Conservation (phyloP, 305 asterid genomes). For the Solanum hybrid region DNA sequence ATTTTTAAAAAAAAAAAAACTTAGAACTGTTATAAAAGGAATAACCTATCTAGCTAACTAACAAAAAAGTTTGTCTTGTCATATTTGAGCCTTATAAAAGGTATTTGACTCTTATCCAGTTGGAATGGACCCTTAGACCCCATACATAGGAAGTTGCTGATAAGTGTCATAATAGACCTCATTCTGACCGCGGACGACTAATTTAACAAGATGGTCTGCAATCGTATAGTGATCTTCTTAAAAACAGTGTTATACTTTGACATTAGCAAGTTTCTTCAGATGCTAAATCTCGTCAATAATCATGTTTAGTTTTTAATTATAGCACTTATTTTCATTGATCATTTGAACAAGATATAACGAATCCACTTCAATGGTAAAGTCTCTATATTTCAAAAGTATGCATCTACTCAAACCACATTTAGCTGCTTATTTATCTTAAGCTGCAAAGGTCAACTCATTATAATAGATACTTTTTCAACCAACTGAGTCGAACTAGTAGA, state of each 20-base stretch:
- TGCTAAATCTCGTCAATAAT: too few relatives aligned
- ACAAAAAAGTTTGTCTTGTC: background rate
- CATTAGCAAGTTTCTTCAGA: background rate
- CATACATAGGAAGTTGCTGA: too few relatives aligned
- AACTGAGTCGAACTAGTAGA: background rate
- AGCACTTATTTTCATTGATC: too few relatives aligned
- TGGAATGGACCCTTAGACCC: background rate
- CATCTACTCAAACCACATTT: too few relatives aligned
- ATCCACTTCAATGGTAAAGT: too few relatives aligned
- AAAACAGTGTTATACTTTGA: background rate
- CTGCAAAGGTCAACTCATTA: background rate
- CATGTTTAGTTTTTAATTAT: too few relatives aligned
- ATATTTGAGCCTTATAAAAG: background rate
- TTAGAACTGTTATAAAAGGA: background rate
- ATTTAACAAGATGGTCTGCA: background rate
- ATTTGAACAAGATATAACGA: too few relatives aligned
- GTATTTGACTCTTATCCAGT: background rate
- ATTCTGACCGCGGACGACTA: background rate
- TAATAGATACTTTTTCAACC: background rate
- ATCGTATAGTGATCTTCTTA: background rate
- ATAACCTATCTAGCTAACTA: too few relatives aligned
- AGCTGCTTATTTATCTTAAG: too few relatives aligned
- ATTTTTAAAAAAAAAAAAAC: too few relatives aligned
- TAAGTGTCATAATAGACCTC: background rate
- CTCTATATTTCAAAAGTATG: too few relatives aligned